Evolutionary conservation across 208 protist species (phyloP), one percentile per base, ranked within the genome.

Genomic region (Novymonas esmeraldas): DNA sequence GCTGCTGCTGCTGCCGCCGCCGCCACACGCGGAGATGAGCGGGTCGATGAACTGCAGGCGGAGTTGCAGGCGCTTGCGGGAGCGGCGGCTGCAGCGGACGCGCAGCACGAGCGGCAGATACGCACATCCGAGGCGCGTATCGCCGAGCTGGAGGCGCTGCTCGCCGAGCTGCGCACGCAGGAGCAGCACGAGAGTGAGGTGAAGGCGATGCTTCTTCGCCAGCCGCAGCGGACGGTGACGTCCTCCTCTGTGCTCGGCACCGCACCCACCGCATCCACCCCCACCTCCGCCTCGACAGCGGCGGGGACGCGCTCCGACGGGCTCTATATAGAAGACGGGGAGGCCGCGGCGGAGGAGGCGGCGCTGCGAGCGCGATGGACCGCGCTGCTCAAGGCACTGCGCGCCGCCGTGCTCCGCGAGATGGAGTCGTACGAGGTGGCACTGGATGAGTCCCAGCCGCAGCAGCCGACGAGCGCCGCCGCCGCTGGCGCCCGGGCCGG

Each of bases 351-450:
- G 5, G 73, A 75, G 44, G 68, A 73, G 50, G 41, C 45, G 3
- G 72, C 62, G 9, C 45, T 83, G 51, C 62, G 68, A 2, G 54
- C 64, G 1, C 70, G 62, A 42, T 83, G 73, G 67, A 45, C 55
- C 20, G 42, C 29, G 9, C 41, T 79, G 3, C 42, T 83, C 20
- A 38, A 33, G n/a, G 62, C 42, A 11, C 73, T 83, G 26, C 61
- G 70, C 29, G 38, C 54, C 4, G 41, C 63, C 1, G 68, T 68
- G 1, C 48, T 68, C 34, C 67, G 67, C 26, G 70, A 79, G 45
- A 70, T 52, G 63, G 65, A 70, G 24, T n/a, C 22, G 16, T 79
- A 73, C 45, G 56, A 73, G 70, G 64, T 69, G 16, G 61, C 46
- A 33, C n/a, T 72, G 28, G 45, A 73, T 22, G 45, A 65, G 4